These are phyloP conservation scores for Cercospora janseana DNA, from an alignment of 2,329 filamentous ascomycete species.

Conservation along the genomic window DNA sequence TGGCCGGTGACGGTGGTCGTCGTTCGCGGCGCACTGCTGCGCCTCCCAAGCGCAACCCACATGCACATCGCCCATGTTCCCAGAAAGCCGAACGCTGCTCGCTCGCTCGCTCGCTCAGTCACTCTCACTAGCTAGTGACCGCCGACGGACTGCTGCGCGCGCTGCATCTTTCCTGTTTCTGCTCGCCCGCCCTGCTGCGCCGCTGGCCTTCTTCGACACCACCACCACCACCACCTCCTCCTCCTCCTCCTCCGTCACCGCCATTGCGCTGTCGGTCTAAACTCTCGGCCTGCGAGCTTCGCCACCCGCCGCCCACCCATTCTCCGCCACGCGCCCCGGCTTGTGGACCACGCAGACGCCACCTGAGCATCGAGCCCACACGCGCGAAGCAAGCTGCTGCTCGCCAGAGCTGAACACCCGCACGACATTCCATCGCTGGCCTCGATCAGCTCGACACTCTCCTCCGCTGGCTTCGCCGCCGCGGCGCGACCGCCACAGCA, in stretches of 20 bases:
- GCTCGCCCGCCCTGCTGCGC: background rate
- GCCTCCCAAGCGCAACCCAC: conserved; percentile 2
- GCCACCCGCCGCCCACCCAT: conserved; percentile 6
- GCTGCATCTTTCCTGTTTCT: conserved; percentile 10
- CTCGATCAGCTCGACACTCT: background rate
- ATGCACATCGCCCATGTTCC: conserved; percentile 4
- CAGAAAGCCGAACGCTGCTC: conserved; percentile 6
- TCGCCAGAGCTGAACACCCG: background rate
- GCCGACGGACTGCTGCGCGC: conserved; percentile 6
- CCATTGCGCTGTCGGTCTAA: background rate
- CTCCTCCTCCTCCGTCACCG: background rate
- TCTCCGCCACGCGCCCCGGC: conserved; percentile 9
- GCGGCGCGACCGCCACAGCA: background rate
- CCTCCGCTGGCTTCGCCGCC: conserved; percentile 3
- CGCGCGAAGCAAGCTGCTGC: background rate
- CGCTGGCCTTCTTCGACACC: background rate
- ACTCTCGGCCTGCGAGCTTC: background rate
- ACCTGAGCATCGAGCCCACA: conserved; percentile 9
- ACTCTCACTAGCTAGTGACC: background rate
- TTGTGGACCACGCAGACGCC: conserved; percentile 16
- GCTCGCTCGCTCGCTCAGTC: background rate
- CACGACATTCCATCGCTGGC: background rate
- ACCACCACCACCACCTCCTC: background rate
- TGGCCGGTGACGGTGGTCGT: conserved; percentile 4
- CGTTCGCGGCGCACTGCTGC: conserved; percentile 3